Conservation (phyloP, 2,329 filamentous ascomycete species). For the Phaeosphaeriaceae sp. region DNA sequence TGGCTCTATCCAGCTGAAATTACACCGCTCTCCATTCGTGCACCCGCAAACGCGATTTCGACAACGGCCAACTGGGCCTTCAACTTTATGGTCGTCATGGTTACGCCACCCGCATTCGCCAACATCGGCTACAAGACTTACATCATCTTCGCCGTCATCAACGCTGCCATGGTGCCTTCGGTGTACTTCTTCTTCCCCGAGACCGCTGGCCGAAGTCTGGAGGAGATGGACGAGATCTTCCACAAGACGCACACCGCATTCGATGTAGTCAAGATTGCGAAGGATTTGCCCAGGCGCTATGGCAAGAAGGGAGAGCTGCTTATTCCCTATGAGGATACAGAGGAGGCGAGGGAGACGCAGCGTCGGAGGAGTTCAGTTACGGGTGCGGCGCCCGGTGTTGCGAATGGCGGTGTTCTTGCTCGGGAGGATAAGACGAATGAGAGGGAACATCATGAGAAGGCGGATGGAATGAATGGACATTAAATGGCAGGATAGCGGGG, state of each 20-base stretch:
- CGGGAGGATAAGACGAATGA: not conserved
- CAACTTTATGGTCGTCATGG: constrained; percentile 71
- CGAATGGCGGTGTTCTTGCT: not conserved
- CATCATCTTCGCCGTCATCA: constrained; percentile 64
- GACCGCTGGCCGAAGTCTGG: constrained; percentile 57
- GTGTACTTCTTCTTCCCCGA: constrained; percentile 69
- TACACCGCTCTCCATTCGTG: constrained; percentile 86
- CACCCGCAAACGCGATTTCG: constrained; percentile 84
- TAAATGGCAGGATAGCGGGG: not conserved
- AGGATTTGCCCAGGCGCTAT: constrained; percentile 62
- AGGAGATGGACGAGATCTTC: constrained; percentile 67
- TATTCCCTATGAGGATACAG: constrained; percentile 57
- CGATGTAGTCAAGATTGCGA: constrained; percentile 58
- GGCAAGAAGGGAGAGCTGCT: constrained; percentile 65
- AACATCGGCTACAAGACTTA: constrained; percentile 64
- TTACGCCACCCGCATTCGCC: constrained; percentile 66
- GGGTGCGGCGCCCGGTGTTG: constrained; percentile 13
- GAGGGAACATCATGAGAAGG: not conserved
- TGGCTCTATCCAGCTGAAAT: constrained; percentile 73
- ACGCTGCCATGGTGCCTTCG: constrained; percentile 62
- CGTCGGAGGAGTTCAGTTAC: constrained; percentile 38
- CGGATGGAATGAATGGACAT: not conserved
- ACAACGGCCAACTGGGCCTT: constrained; percentile 62
- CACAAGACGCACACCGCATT: constrained; percentile 60
- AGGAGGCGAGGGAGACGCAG: constrained; percentile 39